Evolutionary conservation across 2,329 filamentous ascomycete species (phyloP), one percentile per base, ranked within the genome.

Genomic region (Fonsecaea nubica): DNA sequence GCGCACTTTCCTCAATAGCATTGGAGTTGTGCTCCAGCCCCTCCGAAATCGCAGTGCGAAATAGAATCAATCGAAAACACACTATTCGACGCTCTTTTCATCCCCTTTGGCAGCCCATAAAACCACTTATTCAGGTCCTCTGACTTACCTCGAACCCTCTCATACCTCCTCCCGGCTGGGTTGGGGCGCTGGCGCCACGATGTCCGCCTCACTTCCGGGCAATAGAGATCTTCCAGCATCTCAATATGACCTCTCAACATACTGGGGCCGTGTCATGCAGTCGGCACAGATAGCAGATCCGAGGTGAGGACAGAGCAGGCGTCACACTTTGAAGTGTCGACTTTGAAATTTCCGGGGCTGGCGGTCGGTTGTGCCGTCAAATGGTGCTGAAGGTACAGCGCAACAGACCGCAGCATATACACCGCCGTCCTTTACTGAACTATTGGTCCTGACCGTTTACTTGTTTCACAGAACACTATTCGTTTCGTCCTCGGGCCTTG

Each of bases 251-350:
- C 85, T 99, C 75, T 87, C 81, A 77, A 97, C 93, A 55, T 99
- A 99, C 82, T 95, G 92, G 92, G 95, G 95, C 71, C 89, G 95
- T 66, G 95, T 98, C 76, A 88, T 87, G 81, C 94, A 99, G 82
- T 89, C 93, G 18, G 90, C 92, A 68, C 89, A 93, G 74, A 89
- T 99, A 74, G 91, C 93, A 77, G 95, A 99, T 84, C 95, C 95
- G 73, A 95, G 93, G 94, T 98, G 85, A 89, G 91, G 57, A 69
- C 21, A 60, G 55, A 65, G 36, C 36, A 48, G 61, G 18, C 21
- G 45, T 50, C n/a, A 7, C 48, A 57, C 38, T 48, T 55, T 45
- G 35, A 54, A 58, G 36, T 21, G 57, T 35, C 9, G 15, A 56
- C 25, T 58, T 32, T 61, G 30, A 38, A 40, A 38, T 21, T 10